Evolutionary conservation across 306 rosid genomes (phyloP).

Genomic region (Vicia sativa): DNA sequence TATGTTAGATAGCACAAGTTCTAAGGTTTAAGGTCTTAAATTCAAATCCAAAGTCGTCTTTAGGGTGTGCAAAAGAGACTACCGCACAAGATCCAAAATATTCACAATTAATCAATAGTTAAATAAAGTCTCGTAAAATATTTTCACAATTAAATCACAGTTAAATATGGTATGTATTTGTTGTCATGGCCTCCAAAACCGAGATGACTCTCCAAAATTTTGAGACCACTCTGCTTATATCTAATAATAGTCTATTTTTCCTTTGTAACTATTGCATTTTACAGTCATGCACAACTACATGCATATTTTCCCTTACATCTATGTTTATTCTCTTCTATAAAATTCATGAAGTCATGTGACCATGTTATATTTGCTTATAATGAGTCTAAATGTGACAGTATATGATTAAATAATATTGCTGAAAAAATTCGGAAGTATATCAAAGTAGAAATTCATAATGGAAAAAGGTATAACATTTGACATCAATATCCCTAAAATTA

Average conservation of each 20-base stretch:
- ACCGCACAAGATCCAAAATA: too few species aligned
- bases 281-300: not conserved
- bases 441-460: conserved; percentile 11
- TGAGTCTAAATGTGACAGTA: not conserved
- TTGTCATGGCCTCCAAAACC: too few species aligned
- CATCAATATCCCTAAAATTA: conserved; percentile 23
- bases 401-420: not conserved
- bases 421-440: conserved; percentile 4
- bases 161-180: too few species aligned
- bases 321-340: not conserved
- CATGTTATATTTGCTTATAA: not conserved
- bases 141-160: too few species aligned
- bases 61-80: too few species aligned
- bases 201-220: too few species aligned
- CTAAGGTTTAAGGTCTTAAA: not conserved
- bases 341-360: conserved; percentile 13
- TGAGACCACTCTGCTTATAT: not conserved
- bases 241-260: not conserved
- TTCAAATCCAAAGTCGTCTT: not conserved
- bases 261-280: not conserved
- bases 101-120: too few species aligned
- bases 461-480: conserved; percentile 30
- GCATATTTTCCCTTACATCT: not conserved
- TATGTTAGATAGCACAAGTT: not conserved
- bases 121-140: too few species aligned